These are phyloP conservation scores for Peronospora destructor DNA, from an alignment of 352 stramenopile species.

Conservation along the genomic window DNA sequence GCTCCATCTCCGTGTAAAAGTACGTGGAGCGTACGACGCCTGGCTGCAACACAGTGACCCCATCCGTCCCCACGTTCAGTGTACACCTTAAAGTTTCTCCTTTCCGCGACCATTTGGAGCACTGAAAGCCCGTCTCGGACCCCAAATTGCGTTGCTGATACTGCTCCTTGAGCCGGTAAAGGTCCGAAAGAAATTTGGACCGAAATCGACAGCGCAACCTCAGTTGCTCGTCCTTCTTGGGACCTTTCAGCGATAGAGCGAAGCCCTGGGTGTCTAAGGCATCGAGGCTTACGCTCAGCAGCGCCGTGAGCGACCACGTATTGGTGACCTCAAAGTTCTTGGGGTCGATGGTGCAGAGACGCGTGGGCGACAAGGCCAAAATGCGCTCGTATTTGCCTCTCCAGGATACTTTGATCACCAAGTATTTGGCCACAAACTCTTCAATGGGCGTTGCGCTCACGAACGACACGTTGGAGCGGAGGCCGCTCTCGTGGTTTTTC, in stretches of 20 bases:
- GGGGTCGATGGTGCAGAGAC: constrained; percentile 82
- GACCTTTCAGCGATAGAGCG: constrained; percentile 50
- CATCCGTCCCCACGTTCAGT: constrained; percentile 58
- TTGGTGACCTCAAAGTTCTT: constrained; percentile 86
- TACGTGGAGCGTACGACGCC: constrained; percentile 64
- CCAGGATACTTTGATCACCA: constrained; percentile 80
- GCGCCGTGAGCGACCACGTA: constrained; percentile 63
- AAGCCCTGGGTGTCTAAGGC: constrained; percentile 54
- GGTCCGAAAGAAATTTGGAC: constrained; percentile 64
- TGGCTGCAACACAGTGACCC: constrained; percentile 34
- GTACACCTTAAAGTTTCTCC: constrained; percentile 35
- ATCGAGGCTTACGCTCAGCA: constrained; percentile 58
- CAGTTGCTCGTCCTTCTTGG: constrained; percentile 80
- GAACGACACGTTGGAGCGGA: constrained; percentile 12
- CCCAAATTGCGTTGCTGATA: constrained; percentile 32
- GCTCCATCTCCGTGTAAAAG: constrained; percentile 74
- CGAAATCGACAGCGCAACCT: constrained; percentile 76
- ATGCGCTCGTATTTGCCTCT: constrained; percentile 85
- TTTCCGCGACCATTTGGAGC: constrained; percentile 57
- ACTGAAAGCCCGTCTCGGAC: constrained; percentile 42
- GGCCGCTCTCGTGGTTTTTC: background rate
- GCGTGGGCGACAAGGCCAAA: constrained; percentile 64
- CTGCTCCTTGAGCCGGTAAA: constrained; percentile 64
- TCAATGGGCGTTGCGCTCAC: constrained; percentile 44
- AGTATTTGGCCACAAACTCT: constrained; percentile 80